These are phyloP conservation scores for Haplosporangium sp. DNA, from an alignment of 371 early-diverging fungal genomes.

Conservation along the genomic window DNA sequence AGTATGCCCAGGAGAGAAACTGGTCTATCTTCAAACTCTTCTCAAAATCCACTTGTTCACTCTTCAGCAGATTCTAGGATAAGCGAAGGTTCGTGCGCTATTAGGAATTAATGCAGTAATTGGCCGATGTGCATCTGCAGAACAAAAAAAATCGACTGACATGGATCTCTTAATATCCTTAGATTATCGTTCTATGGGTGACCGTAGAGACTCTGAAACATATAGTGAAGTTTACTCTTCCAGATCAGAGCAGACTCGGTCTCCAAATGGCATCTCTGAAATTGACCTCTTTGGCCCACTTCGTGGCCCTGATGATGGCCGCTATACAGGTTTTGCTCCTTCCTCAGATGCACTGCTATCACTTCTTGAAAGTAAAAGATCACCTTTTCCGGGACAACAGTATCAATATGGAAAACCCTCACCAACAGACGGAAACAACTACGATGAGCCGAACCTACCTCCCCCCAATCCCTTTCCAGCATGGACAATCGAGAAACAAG, in stretches of 20 bases:
- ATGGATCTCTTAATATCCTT: conserved; percentile 2
- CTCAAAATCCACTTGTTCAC: conserved; percentile 27
- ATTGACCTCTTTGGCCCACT: conserved; percentile 74
- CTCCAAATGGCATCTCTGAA: conserved; percentile 55
- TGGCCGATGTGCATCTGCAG: background rate
- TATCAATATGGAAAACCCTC: conserved; percentile 31
- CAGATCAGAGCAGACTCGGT: conserved; percentile 57
- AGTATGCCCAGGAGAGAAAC: conserved; percentile 15
- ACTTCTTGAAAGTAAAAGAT: conserved; percentile 78
- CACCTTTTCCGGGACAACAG: conserved; percentile 53
- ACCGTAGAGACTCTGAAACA: conserved; percentile 58
- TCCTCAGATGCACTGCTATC: conserved; percentile 82
- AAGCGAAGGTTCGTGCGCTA: conserved; percentile 26
- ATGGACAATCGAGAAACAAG: conserved; percentile 73
- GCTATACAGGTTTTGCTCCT: conserved; percentile 80
- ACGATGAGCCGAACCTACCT: conserved; percentile 14
- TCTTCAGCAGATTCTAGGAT: conserved; percentile 12
- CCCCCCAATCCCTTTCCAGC: conserved; percentile 72
- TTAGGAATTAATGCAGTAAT: background rate
- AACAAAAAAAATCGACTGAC: background rate
- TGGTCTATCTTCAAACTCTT: conserved; percentile 8
- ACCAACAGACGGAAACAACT: conserved; percentile 19
- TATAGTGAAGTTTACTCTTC: conserved; percentile 62
- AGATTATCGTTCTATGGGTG: background rate
- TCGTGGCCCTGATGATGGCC: conserved; percentile 72